Base-by-base conservation (phyloP, 257 asterid genomes). In the Plantago elongata region DNA sequence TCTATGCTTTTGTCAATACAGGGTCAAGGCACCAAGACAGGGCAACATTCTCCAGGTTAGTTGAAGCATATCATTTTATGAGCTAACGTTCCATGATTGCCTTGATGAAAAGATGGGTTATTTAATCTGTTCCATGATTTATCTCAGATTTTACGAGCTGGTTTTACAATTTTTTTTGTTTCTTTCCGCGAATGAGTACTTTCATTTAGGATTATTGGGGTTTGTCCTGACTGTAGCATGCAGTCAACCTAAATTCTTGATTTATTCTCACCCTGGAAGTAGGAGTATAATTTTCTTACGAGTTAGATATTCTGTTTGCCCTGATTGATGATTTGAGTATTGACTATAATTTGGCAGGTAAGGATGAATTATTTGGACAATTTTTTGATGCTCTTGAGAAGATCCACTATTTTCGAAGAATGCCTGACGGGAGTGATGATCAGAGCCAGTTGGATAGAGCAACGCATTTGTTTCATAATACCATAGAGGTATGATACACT, bases 311-410 rank as follows among this genome's bases (percentile, higher is more conserved):
- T 27, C 4, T 54, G 59, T 29, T 54, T 54, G 42, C 40, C 27
- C 54, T 61, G 60, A 56, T 44, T 15, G 17, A 22, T 13, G 6
- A 54, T 17, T 70, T 15, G 27, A 22, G 27, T 22, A 22, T 2
- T 22, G 27, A 22, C 59, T 51, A 63, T 71, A 47, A 67, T 56
- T 62, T 68, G 75, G 68, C 85, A 86, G 82, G 75, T 61, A 62
- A 77, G 42, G 96, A 88, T 72, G 96, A 88, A 74, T 88, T 88
- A 13, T 85, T 85, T 75, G 96, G 93, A 68, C 82, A 78, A 54
- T 84, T 86, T 68, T 78, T 82, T 60, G 87, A 75, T 60, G 95
- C 90, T 60, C 89, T 88, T 62, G 96, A 88, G 66, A 80, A 75
- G 69, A 68, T 77, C 42, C 79, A 73, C 64, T 88, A 83, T 74